Evolutionary conservation across 192 early-diverging fungal species (phyloP).

Genomic region (Irineochytrium annulatum): DNA sequence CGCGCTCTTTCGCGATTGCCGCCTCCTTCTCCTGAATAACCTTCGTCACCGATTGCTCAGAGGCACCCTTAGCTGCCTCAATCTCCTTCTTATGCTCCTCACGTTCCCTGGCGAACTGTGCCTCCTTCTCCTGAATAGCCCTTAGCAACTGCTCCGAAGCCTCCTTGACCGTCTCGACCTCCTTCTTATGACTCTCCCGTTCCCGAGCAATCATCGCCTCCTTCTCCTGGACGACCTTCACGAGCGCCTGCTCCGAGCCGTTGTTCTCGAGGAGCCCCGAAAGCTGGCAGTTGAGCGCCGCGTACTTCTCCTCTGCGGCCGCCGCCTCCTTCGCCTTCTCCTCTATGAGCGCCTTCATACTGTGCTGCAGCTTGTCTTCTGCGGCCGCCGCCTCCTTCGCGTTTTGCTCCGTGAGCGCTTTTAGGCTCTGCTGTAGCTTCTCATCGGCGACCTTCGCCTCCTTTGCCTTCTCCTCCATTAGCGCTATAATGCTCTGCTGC

Average conservation of each 20-base stretch:
- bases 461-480: slow-evolving; percentile 2
- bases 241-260: slow-evolving; percentile 3
- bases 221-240: slow-evolving; percentile 8
- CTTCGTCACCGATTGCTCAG: slow-evolving; percentile 9
- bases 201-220: slow-evolving; percentile 10
- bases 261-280: no score
- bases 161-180: background rate
- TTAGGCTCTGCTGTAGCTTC: no score
- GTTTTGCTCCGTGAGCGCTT: slow-evolving; percentile 6
- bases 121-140: slow-evolving; percentile 9
- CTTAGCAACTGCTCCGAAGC: background rate
- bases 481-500: no score
- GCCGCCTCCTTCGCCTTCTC: background rate
- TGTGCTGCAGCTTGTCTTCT: no score
- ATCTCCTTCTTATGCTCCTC: slow-evolving; percentile 8
- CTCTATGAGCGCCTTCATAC: no score
- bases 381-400: background rate
- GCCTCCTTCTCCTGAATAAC: slow-evolving; percentile 13
- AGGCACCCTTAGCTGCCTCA: background rate
- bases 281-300: no score
- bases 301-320: background rate
- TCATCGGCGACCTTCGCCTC: background rate
- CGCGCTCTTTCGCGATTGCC: slow-evolving; percentile 14
- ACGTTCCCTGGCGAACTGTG: slow-evolving; percentile 3
- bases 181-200: background rate